phyloP scores from a whole-genome alignment of 225 moss, liverwort and hornwort genomes.

The Marchantia paleacea region DNA sequence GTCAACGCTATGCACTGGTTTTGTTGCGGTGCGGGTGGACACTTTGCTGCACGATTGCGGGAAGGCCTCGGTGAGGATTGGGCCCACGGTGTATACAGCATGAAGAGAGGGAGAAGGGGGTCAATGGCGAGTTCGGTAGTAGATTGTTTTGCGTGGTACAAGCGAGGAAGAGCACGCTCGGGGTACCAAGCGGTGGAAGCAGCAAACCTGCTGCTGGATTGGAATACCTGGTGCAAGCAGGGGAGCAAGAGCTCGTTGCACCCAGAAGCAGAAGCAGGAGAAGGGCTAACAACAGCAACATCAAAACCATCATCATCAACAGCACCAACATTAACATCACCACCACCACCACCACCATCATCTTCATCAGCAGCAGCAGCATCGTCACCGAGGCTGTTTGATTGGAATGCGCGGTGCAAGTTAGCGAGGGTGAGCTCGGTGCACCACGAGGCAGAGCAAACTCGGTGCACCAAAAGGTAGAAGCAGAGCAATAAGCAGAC shows the following conservation, averaged over 20 bases:
- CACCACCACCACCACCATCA: neutral
- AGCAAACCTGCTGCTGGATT: slow-evolving; percentile 14
- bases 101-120: slow-evolving; percentile 18
- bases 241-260: slow-evolving; percentile 8
- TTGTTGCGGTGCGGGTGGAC: slow-evolving; percentile 30
- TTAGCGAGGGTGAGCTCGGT: slow-evolving; percentile 18
- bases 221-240: neutral
- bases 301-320: neutral
- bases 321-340: too few species aligned
- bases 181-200: slow-evolving; percentile 9
- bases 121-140: slow-evolving; percentile 17
- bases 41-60: slow-evolving; percentile 32
- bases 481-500: slow-evolving; percentile 22
- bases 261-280: neutral
- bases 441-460: slow-evolving; percentile 13
- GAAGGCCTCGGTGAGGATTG: slow-evolving; percentile 15
- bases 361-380: neutral
- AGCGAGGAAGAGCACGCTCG: slow-evolving; percentile 4
- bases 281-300: too few species aligned
- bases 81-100: slow-evolving; percentile 24
- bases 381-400: slow-evolving; percentile 2
- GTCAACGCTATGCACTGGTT: slow-evolving; percentile 27
- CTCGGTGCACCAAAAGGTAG: slow-evolving; percentile 16
- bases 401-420: slow-evolving; percentile 18
- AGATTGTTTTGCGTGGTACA: slow-evolving; percentile 10